Conservation (phyloP, 1,284 basidiomycete genomes). For the Volvariella surrecta region DNA sequence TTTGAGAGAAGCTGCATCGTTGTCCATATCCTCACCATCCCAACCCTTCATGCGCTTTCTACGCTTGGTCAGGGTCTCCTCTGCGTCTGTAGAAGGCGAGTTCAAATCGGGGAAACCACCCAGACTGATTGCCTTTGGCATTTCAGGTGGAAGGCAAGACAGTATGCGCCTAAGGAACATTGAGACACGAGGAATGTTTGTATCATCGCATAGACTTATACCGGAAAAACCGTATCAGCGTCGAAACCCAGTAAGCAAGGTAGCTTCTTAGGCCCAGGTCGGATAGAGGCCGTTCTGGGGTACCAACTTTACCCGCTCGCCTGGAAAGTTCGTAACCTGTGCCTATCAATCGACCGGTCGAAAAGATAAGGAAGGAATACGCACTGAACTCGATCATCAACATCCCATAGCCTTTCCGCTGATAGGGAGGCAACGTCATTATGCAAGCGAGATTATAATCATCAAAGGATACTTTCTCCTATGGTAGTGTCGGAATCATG, state of each 20-base stretch:
- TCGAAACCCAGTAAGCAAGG: conserved; percentile 86
- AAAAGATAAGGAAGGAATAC: conserved; percentile 17
- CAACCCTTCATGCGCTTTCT: conserved; percentile 55
- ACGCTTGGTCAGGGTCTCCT: conserved; percentile 19
- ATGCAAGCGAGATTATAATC: conserved; percentile 98
- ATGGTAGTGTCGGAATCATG: conserved; percentile 2
- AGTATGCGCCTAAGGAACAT: conserved; percentile 39
- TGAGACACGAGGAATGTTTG: not conserved
- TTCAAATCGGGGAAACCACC: conserved; percentile 32
- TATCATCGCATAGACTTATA: conserved; percentile 13
- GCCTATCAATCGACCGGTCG: not conserved
- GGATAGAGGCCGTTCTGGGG: conserved; percentile 92
- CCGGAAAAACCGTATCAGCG: conserved; percentile 78
- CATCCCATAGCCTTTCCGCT: conserved; percentile 87
- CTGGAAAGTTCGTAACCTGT: conserved; percentile 88
- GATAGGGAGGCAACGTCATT: conserved; percentile 90
- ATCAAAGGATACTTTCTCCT: conserved; percentile 95
- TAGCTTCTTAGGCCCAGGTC: conserved; percentile 91
- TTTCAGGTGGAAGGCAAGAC: conserved; percentile 47
- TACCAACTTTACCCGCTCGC: conserved; percentile 71
- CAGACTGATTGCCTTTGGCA: conserved; percentile 30
- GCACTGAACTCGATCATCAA: conserved; percentile 97
- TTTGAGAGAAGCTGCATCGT: conserved; percentile 11
- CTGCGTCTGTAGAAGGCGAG: conserved; percentile 13
- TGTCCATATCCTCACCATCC: conserved; percentile 35